Base-by-base conservation (phyloP, 371 early-diverging fungal species). In the Zychaea mexicana region DNA sequence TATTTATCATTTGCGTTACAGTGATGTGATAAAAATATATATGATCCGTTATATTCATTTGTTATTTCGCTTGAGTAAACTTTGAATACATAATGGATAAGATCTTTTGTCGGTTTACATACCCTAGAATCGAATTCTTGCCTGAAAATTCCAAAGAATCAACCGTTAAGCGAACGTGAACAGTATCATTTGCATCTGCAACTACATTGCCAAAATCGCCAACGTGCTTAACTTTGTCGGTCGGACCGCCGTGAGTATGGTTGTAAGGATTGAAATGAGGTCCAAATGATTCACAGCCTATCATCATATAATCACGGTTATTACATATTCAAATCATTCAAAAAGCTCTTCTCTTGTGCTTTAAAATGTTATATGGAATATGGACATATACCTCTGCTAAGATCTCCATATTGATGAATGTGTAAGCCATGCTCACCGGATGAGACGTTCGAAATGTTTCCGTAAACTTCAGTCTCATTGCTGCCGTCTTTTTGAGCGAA, bases 191-290 rank as follows among this genome's bases (percentile, higher is more conserved):
- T 5, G 70, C 71, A 31, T 74, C 73, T 13, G 87, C 91, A 3
- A 53, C 64, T 52, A 94, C 69, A 81, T 95, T 95, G 61, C 95
- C 96, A 67, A 95, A 86, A 74, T 96, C 95, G 61, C 95, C 95
- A 52, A 83, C 89, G 79, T 96, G 96, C 62, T 93, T 91, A 24
- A 76, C 59, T 32, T 77, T 56, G 61, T 71, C 84, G 2, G 67
- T 65, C 46, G 92, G 93, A 53, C 88, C 92, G 64, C 93, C 94
- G 81, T 95, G 95, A 17, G 85, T 87, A 66, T 77, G 65, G 46
- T 78, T 78, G 72, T 66, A 66, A 56, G 95, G 95, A 81, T 96
- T 96, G 77, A 74, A 95, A 82, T 96, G 96, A 52, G 72, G 67
- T 36, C 93, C 92, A 2, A 89, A 85, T 24, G 90, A 90, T 21